Evolutionary conservation across 2,329 filamentous ascomycete species (phyloP).

Genomic region (Diplocarpon rosae): DNA sequence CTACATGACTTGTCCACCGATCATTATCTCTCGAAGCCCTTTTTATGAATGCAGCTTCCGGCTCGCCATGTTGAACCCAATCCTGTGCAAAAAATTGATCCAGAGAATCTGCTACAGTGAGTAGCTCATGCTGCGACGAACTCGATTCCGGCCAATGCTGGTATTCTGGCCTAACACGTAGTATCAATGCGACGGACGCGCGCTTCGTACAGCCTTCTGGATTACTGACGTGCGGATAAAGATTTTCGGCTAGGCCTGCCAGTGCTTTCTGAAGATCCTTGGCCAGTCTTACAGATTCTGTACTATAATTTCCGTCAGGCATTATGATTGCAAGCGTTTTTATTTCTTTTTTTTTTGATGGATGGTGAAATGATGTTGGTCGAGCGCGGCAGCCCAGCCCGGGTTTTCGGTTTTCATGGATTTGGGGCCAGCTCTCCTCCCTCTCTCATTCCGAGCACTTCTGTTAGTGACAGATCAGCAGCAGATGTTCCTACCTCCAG

Average conservation of each 20-base stretch:
- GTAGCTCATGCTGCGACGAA: conserved; percentile 12
- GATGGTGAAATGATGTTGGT: too few species aligned
- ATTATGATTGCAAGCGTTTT: too few species aligned
- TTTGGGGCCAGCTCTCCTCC: too few species aligned
- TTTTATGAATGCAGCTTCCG: conserved; percentile 63
- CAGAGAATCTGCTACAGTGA: conserved; percentile 31
- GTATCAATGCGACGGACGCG: conserved; percentile 44
- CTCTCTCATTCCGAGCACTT: too few species aligned
- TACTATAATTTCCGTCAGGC: too few species aligned
- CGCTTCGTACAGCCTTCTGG: conserved; percentile 22
- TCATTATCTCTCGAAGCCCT: conserved; percentile 53
- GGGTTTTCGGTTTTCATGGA: too few species aligned
- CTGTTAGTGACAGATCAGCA: too few species aligned
- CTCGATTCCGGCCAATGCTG: conserved; percentile 36
- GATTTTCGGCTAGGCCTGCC: conserved; percentile 30
- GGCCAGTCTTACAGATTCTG: conserved; percentile 14
- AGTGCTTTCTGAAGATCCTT: conserved; percentile 20
- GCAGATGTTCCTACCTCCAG: too few species aligned
- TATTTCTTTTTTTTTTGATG: too few species aligned
- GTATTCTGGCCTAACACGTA: conserved; percentile 49
- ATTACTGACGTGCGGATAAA: conserved; percentile 36
- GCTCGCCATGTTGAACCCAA: conserved; percentile 55
- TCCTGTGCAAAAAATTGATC: conserved; percentile 49
- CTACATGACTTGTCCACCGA: conserved; percentile 59
- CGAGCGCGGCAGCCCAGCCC: too few species aligned